Evolutionary conservation across 2,329 filamentous ascomycete species (phyloP).

Genomic region (Colletotrichum sp.): DNA sequence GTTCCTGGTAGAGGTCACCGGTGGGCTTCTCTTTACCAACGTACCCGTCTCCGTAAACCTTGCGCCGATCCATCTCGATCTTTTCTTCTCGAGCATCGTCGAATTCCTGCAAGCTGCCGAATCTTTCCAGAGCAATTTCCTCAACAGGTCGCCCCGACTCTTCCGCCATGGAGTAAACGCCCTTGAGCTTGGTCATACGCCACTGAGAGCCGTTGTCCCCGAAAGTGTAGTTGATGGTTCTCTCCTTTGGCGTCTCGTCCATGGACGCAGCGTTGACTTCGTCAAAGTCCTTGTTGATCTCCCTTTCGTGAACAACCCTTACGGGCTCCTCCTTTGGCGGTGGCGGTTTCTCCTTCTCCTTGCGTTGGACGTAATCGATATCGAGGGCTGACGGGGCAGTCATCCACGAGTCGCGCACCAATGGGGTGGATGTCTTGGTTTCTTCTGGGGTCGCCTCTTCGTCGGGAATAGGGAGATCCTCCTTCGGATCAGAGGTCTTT

Average conservation of each 20-base stretch:
- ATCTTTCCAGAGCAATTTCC: constrained; percentile 82
- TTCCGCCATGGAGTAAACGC: constrained; percentile 80
- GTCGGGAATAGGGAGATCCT: constrained; percentile 56
- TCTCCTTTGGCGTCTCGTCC: constrained; percentile 59
- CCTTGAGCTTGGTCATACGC: constrained; percentile 95
- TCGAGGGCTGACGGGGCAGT: constrained; percentile 77
- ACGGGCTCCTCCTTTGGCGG: constrained; percentile 65
- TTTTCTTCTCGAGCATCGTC: constrained; percentile 94
- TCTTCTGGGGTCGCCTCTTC: constrained; percentile 40
- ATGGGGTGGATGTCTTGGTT: constrained; percentile 34
- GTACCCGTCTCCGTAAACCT: constrained; percentile 84
- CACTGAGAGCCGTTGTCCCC: constrained; percentile 90
- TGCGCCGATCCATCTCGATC: constrained; percentile 83
- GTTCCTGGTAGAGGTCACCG: constrained; percentile 83
- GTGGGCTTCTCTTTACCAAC: constrained; percentile 85
- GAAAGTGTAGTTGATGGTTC: constrained; percentile 76
- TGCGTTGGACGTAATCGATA: constrained; percentile 79
- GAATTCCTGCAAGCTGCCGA: constrained; percentile 81
- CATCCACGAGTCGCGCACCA: constrained; percentile 91
- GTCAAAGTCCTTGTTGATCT: constrained; percentile 74
- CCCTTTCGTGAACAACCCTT: constrained; percentile 77
- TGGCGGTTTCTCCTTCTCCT: constrained; percentile 59
- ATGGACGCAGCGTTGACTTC: constrained; percentile 61
- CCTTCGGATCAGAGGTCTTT: constrained; percentile 52
- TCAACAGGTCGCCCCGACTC: constrained; percentile 77